These are phyloP conservation scores for Termitomyces sp. DNA, from an alignment of 768 basidiomycete genomes.

Conservation along the genomic window DNA sequence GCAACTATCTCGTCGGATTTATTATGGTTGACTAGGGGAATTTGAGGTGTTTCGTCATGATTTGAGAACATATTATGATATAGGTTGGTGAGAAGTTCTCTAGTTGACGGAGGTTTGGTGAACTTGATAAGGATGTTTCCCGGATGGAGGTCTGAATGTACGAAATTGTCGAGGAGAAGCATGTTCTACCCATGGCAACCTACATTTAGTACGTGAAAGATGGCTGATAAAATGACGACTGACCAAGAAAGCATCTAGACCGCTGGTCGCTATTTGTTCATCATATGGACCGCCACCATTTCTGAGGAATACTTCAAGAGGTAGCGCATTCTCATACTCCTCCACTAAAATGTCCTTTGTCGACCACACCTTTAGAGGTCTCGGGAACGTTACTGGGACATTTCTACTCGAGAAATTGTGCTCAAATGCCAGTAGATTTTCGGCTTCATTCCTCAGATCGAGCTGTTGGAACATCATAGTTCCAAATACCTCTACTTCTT, in stretches of 20 bases:
- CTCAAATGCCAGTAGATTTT: constrained; percentile 84
- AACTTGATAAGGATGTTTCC: constrained; percentile 99
- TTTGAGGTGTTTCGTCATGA: constrained; percentile 20
- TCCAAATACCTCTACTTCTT: constrained; percentile 94
- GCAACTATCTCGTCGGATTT: constrained; percentile 64
- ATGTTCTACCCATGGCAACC: constrained; percentile 67
- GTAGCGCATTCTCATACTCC: constrained; percentile 89
- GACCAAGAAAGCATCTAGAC: constrained; percentile 92
- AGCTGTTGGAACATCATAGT: constrained; percentile 95
- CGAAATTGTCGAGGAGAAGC: constrained; percentile 97
- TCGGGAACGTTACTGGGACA: constrained; percentile 84
- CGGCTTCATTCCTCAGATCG: constrained; percentile 85
- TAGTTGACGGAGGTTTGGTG: constrained; percentile 74
- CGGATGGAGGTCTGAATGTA: constrained; percentile 86
- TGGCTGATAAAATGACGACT: constrained; percentile 21
- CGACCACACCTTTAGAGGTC: constrained; percentile 80
- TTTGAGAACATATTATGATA: constrained; percentile 47
- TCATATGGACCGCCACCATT: constrained; percentile 94
- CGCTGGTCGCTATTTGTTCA: constrained; percentile 83
- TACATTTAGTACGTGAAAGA: neutral
- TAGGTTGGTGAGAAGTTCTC: constrained; percentile 56
- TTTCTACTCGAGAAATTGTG: constrained; percentile 76
- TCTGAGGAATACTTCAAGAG: constrained; percentile 78
- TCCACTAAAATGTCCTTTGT: constrained; percentile 82
- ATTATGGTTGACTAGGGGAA: constrained; percentile 33